Evolutionary conservation across 345 rosid species (phyloP).

Genomic region (Iberis pinnata): DNA sequence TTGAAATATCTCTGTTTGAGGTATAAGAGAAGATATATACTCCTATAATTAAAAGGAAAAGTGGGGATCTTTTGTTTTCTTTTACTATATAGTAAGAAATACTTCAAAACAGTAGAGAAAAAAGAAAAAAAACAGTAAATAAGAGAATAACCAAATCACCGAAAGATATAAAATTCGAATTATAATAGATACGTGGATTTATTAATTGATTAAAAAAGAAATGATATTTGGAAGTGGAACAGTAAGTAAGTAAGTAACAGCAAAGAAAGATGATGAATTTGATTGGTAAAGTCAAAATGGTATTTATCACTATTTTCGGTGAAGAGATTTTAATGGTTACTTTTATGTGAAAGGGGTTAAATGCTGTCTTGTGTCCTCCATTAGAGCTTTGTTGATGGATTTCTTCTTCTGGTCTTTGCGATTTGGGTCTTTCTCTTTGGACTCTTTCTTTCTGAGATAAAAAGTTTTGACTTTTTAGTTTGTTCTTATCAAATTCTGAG

Average conservation of each 20-base stretch:
- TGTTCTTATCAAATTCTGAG: slow-evolving; percentile 12
- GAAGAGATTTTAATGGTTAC: too few relatives aligned
- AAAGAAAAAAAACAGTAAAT: slow-evolving; percentile 12
- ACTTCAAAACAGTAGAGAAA: slow-evolving; percentile 5
- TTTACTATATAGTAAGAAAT: slow-evolving; percentile 7
- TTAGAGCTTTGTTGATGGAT: slow-evolving; percentile 17
- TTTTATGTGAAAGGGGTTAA: too few relatives aligned
- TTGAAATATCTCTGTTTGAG: slow-evolving; percentile 5
- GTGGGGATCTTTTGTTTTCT: slow-evolving; percentile 25
- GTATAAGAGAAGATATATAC: slow-evolving; percentile 7
- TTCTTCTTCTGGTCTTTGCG: slow-evolving; percentile 21
- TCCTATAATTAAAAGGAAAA: not conserved
- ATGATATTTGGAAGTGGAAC: slow-evolving; percentile 19
- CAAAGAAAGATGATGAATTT: slow-evolving; percentile 24
- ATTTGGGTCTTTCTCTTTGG: slow-evolving; percentile 15
- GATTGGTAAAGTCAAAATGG: slow-evolving; percentile 28
- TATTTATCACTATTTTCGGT: not conserved
- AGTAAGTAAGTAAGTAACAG: slow-evolving; percentile 34
- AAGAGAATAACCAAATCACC: slow-evolving; percentile 21
- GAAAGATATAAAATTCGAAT: slow-evolving; percentile 17
- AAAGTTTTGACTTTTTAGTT: slow-evolving; percentile 24
- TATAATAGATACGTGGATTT: slow-evolving; percentile 13
- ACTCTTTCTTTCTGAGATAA: slow-evolving; percentile 8
- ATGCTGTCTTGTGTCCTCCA: too few relatives aligned
- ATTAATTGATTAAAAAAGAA: too few relatives aligned